Conservation (phyloP, 176 grass and related monocot genomes). For the Areca catechu region DNA sequence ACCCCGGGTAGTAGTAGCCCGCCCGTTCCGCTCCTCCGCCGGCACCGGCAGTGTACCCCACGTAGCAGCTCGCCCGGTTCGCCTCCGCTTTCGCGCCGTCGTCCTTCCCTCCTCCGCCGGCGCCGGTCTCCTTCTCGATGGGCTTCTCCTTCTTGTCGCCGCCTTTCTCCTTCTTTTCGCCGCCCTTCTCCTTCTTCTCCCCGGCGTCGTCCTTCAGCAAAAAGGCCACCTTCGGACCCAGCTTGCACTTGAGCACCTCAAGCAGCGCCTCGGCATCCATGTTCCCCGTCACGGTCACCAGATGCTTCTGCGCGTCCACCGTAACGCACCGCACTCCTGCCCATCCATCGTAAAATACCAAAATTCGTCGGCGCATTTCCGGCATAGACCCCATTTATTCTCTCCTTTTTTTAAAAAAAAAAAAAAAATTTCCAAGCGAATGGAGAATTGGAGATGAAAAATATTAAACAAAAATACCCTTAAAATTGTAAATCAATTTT, state of each 20-base stretch:
- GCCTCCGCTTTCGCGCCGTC: slow-evolving; percentile 1
- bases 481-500: slow-evolving; percentile 42
- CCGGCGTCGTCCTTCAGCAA: background rate
- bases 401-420: too few relatives aligned
- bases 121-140: background rate
- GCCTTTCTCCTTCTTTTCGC: slow-evolving; percentile 10
- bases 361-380: too few relatives aligned
- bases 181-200: slow-evolving; percentile 7
- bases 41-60: background rate
- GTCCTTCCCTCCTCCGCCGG: background rate
- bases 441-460: too few relatives aligned
- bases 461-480: slow-evolving; percentile 30
- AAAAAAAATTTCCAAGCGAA: too few relatives aligned
- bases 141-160: background rate
- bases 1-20: slow-evolving; percentile 11
- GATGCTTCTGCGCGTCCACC: slow-evolving; percentile 45
- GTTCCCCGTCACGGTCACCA: slow-evolving; percentile 62
- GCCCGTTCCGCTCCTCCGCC: background rate
- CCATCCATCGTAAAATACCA: too few relatives aligned
- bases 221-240: slow-evolving; percentile 40
- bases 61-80: slow-evolving; percentile 6
- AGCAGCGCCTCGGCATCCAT: slow-evolving; percentile 53
- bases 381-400: too few relatives aligned
- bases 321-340: slow-evolving; percentile 52
- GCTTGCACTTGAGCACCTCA: slow-evolving; percentile 38